Conservation (phyloP, 257 asterid species). For the Cinchona pubescens region DNA sequence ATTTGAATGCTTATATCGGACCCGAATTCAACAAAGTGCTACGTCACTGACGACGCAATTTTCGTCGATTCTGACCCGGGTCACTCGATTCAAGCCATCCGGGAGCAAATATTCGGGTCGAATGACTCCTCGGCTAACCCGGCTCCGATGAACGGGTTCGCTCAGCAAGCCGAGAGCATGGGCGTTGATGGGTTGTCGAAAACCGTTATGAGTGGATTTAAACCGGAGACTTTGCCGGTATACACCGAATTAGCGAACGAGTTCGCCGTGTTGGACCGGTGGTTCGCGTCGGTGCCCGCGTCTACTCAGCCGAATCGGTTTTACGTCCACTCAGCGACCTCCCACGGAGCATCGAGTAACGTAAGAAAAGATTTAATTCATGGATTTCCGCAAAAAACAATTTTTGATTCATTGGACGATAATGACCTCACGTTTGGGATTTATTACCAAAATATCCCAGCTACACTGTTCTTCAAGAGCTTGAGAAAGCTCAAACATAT, state of each 20-base stretch:
- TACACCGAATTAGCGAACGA: constrained; percentile 67
- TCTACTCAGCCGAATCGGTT: constrained; percentile 95
- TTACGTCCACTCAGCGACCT: constrained; percentile 93
- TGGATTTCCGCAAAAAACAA: constrained; percentile 94
- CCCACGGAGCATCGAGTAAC: constrained; percentile 98
- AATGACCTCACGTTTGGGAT: constrained; percentile 74
- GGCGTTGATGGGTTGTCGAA: constrained; percentile 51
- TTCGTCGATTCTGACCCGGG: constrained; percentile 89
- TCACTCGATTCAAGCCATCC: constrained; percentile 89
- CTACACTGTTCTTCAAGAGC: constrained; percentile 75
- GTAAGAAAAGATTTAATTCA: constrained; percentile 76
- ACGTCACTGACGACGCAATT: constrained; percentile 60
- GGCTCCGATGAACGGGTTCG: constrained; percentile 98
- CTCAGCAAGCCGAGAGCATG: constrained; percentile 84
- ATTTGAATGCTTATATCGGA: constrained; percentile 70
- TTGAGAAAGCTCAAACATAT: constrained; percentile 69
- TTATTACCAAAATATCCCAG: constrained; percentile 92
- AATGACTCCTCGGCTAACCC: constrained; percentile 52
- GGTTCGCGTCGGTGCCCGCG: constrained; percentile 97
- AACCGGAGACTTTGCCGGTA: constrained; percentile 70
- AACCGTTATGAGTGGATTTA: constrained; percentile 88
- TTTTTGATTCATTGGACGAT: constrained; percentile 88
- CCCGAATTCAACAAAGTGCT: constrained; percentile 44
- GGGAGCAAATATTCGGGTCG: constrained; percentile 89
- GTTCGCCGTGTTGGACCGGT: constrained; percentile 80